Percentiles rank a stretch among this genome's conserved stretches.
Conservation (phyloP, 352 stramenopile genomes). For the Phytophthora uliginosa region DNA sequence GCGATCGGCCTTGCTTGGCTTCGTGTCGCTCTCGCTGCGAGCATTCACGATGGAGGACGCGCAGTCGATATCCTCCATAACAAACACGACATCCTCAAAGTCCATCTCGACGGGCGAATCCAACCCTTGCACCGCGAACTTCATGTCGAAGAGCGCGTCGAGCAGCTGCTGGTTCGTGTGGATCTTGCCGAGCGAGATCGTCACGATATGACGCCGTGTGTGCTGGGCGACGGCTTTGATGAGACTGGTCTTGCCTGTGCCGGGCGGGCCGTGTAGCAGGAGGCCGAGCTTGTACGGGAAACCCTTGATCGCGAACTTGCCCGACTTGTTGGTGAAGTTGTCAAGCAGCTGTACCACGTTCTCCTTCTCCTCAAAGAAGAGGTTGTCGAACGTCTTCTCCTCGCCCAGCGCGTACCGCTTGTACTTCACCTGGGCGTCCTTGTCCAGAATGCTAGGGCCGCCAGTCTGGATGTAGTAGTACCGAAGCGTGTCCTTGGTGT, state of each 20-base stretch:
- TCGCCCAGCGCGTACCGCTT: slow-evolving; percentile 86
- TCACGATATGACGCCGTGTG: slow-evolving; percentile 74
- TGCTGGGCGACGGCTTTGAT: slow-evolving; percentile 88
- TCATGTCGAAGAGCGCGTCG: slow-evolving; percentile 81
- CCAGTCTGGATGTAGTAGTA: slow-evolving; percentile 55
- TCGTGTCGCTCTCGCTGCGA: not conserved
- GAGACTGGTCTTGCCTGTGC: slow-evolving; percentile 89
- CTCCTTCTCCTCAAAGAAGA: slow-evolving; percentile 90
- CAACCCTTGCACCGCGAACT: slow-evolving; percentile 59
- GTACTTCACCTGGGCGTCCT: slow-evolving; percentile 32
- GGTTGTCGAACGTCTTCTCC: slow-evolving; percentile 88
- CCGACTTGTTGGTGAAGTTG: slow-evolving; percentile 59
- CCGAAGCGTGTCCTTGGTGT: slow-evolving; percentile 49
- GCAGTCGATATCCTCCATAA: slow-evolving; percentile 92
- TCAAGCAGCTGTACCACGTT: slow-evolving; percentile 74
- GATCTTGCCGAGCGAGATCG: slow-evolving; percentile 72
- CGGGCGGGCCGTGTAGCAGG: slow-evolving; percentile 84
- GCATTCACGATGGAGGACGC: slow-evolving; percentile 73
- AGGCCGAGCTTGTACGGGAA: slow-evolving; percentile 91
- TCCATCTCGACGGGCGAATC: slow-evolving; percentile 69
- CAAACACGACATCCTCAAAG: slow-evolving; percentile 89
- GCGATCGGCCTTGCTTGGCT: too few species aligned
- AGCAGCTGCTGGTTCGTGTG: slow-evolving; percentile 88
- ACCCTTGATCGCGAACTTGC: slow-evolving; percentile 88
- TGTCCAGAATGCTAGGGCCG: slow-evolving; percentile 17